Evolutionary conservation across 768 basidiomycete genomes (phyloP), one percentile per base, ranked within the genome.

Genomic region (Megacollybia marginata): DNA sequence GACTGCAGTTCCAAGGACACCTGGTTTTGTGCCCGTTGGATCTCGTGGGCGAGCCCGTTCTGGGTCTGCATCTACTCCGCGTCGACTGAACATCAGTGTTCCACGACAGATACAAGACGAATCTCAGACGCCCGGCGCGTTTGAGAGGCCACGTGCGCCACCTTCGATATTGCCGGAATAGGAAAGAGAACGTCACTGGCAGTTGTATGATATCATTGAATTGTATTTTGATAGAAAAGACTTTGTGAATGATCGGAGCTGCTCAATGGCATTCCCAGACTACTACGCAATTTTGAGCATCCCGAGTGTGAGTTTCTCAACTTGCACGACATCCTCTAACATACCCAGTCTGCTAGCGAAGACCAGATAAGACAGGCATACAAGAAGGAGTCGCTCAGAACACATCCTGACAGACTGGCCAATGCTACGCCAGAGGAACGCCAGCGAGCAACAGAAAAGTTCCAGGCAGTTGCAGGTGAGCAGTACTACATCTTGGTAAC

Each of bases 401-500:
- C 90, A 1, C 93, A 96, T 63, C 93, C 93, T 3, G 93, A 96
- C 63, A 73, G 93, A 55, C 69, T 93, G 19, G 71, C 70, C 15
- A 86, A 82, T 52, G 88, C 81, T 4, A 80, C 79, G 4, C 72
- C 79, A 16, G 71, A 72, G n/a, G 86, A 93, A 64, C 86, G 77
- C 65, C 78, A 76, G 57, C 62, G 58, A 12, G 84, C 92, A 0
- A 96, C 93, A 2, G 92, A 92, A 64, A 74, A 75, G 49, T 95
- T 94, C 64, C 91, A 92, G 73, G 89, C 83, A 55, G 19, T 33
- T 47, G 20, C 46, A 46, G 35, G 42, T 47, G 32, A 28, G 33
- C 13, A 28, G 6, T 28, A 6, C 23, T 43, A 48, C 44, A 46
- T 28, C n/a, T 34, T 54, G 32, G 54, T 35, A 15, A 32, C 35